Base-by-base conservation (phyloP, 306 rosid species). In the Corylus avellana region DNA sequence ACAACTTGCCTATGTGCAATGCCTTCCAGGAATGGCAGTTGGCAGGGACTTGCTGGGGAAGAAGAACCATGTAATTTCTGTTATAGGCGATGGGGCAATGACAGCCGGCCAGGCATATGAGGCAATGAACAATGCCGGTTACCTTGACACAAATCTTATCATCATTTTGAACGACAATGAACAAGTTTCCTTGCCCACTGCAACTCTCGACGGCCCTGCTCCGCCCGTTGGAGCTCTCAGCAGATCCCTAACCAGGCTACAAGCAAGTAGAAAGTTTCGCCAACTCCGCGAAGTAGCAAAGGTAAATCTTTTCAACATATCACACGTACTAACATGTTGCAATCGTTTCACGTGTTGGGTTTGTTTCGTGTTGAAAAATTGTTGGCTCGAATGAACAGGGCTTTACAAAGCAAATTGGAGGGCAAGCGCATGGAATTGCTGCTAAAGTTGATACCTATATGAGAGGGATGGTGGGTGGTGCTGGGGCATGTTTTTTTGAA, bases 71-170 rank as follows among this genome's bases (percentile, higher is more conserved):
- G 89, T 89, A 70, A 56, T 91, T 49, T 79, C 93, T 1, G 93
- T 91, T 62, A 89, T 89, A 14, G 96, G 96, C 59, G 96, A 91
- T 44, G 93, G 93, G 11, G 93, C 91, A 18, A 89, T 91, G 96
- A 91, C 93, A 0, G 96, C 87, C 0, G 96, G 96, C 42, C 90
- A 89, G 77, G 96, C 91, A 9, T 91, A 87, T 25, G 93, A 91
- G 82, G 93, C 93, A n/a, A 79, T 91, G 82, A 91, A 91, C 86
- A 91, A 91, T 8, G 93, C 96, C 10, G 96, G 96, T 4, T 91
- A 82, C 56, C 89, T 91, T 13, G 87, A 80, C 64, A 70, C 89
- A n/a, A 87, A 91, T 66, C 84, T 91, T 37, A 89, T 91, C 56
- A 81, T 89, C 50, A 89, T 91, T 37, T 75, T 91, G 68, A 91